Percentiles rank a stretch among this genome's conserved stretches.
phyloP scores from a whole-genome alignment of 257 asterid species.

The Gardenia jasminoides region DNA sequence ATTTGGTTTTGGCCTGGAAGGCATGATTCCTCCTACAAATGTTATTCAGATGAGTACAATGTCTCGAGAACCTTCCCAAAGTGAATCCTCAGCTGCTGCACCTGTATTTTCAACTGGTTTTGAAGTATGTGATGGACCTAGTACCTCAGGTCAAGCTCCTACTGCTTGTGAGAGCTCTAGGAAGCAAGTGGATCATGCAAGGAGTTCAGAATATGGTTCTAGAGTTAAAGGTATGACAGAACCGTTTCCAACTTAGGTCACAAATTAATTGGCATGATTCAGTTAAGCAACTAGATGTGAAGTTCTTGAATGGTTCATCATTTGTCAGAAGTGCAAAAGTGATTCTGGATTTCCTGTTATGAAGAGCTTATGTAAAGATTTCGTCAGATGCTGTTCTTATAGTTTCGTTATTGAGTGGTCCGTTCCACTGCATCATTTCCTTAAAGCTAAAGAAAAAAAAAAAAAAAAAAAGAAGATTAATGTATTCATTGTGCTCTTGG shows the following conservation, averaged over 20 bases:
- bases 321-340: too few relatives aligned
- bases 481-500: background rate
- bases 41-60: constrained; percentile 39
- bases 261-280: background rate
- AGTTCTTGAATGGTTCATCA: background rate
- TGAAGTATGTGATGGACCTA: constrained; percentile 61
- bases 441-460: too few relatives aligned
- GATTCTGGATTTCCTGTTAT: background rate
- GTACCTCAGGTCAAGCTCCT: constrained; percentile 59
- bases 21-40: constrained; percentile 43
- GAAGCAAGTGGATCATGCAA: constrained; percentile 43
- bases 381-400: background rate
- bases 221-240: constrained; percentile 18
- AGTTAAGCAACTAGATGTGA: background rate
- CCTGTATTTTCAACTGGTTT: constrained; percentile 49
- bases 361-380: background rate
- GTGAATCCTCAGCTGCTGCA: constrained; percentile 80
- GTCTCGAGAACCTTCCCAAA: constrained; percentile 73
- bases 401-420: background rate
- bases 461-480: background rate
- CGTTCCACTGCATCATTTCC: background rate
- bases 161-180: constrained; percentile 54
- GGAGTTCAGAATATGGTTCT: constrained; percentile 49
- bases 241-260: background rate
- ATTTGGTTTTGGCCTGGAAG: constrained; percentile 39